Base-by-base conservation (phyloP, 2,329 filamentous ascomycete genomes). In the Aspergillus ochraceoroseus region DNA sequence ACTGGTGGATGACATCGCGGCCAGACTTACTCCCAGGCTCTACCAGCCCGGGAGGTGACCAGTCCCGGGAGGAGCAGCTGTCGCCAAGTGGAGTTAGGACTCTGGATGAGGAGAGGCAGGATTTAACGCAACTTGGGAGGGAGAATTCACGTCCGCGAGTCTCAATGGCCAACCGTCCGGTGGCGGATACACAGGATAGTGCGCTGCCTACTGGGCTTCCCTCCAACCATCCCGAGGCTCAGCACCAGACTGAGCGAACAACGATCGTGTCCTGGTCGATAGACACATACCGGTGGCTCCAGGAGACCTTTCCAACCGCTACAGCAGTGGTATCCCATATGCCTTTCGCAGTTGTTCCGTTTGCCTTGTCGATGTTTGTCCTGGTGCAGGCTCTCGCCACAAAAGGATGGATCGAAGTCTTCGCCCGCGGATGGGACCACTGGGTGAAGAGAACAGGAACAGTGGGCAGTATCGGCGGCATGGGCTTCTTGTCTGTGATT, bases 321-420 rank as follows among this genome's bases (percentile, higher is more conserved):
- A 77, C 78, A 13, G 76, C 79, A 0, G 82, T 87, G 0, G 58
- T 82, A 4, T 64, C 74, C 0, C 81, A 85, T 55, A 67, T 87
- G 1, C 83, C 83, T 0, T 76, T 83, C 38, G 73, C 80, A 0
- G 72, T 87, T 0, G 70, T 87, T 0, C 83, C 83, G 0, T 87
- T 87, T 52, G 79, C 82, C 0, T 79, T 87, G 41, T 71, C 75
- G 46, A 87, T 87, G 83, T 87, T 87, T 46, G 72, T 87, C 7
- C 72, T 87, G 0, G 83, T 87, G 0, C 82, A 87, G 55, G 82
- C 75, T 0, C 63, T 87, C 1, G 82, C 84, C 0, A 85, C 79
- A 0, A 86, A 83, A 48, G 83, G 83, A 7, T 87, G 83, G 83
- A 78, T 87, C 0, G 73, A 75, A 0, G 80, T 86, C 0, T 87